These are phyloP conservation scores for Chlorella sp. DNA, from an alignment of 139 green algal species.

Conservation along the genomic window DNA sequence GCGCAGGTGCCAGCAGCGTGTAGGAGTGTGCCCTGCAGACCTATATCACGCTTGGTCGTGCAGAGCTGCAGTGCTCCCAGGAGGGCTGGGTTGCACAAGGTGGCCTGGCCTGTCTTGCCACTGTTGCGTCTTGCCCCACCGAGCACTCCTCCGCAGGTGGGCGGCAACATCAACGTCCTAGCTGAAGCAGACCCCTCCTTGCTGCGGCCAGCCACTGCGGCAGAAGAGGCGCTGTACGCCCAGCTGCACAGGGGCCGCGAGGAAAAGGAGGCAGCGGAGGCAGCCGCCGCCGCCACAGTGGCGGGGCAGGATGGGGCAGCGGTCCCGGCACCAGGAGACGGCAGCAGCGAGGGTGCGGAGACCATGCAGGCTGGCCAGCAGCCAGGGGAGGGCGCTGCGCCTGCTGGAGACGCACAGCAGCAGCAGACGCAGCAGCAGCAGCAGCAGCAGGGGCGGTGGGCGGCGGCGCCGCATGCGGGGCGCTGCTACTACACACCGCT, in stretches of 20 bases:
- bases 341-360: background rate
- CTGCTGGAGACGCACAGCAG: background rate
- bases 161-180: slow-evolving; percentile 67
- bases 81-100: no score
- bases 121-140: no score
- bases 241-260: slow-evolving; percentile 52
- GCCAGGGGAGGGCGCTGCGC: background rate
- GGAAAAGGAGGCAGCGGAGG: slow-evolving; percentile 1
- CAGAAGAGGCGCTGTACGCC: slow-evolving; percentile 60
- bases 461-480: slow-evolving; percentile 38
- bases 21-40: no score
- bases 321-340: no score
- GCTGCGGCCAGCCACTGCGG: slow-evolving; percentile 45
- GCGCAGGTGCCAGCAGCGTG: no score
- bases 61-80: no score
- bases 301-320: background rate
- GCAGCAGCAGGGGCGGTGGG: slow-evolving; percentile 8
- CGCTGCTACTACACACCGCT: slow-evolving; percentile 75
- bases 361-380: slow-evolving; percentile 29
- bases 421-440: slow-evolving; percentile 30
- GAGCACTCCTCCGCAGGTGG: background rate
- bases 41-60: no score
- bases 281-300: background rate
- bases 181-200: slow-evolving; percentile 54
- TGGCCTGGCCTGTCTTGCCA: no score